Evolutionary conservation across 2,329 filamentous ascomycete species (phyloP).

Genomic region (Stagonosporopsis rhizophila): DNA sequence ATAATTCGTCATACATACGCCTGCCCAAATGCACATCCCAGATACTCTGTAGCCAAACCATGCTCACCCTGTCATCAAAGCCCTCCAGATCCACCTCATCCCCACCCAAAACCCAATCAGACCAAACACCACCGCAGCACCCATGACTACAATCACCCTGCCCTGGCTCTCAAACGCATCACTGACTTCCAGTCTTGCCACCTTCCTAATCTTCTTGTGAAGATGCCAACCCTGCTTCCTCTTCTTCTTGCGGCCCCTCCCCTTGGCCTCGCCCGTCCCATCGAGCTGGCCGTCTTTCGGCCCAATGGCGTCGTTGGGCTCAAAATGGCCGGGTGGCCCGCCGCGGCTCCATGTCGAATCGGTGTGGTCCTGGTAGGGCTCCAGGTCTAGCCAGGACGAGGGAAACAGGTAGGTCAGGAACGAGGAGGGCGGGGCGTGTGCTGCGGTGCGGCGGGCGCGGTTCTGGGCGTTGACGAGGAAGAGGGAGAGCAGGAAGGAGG

Average conservation of each 20-base stretch:
- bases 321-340: slow-evolving; percentile 26
- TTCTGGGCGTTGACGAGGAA: slow-evolving; percentile 67
- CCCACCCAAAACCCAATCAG: slow-evolving; percentile 28
- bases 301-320: slow-evolving; percentile 30
- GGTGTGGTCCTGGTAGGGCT: slow-evolving; percentile 53
- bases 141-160: slow-evolving; percentile 61
- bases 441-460: slow-evolving; percentile 57
- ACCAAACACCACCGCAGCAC: slow-evolving; percentile 36
- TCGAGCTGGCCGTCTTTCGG: slow-evolving; percentile 17
- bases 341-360: slow-evolving; percentile 36
- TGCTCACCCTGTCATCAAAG: slow-evolving; percentile 1
- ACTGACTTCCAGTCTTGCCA: slow-evolving; percentile 67
- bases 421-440: slow-evolving; percentile 32
- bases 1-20: slow-evolving; percentile 1
- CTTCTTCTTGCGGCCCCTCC: slow-evolving; percentile 11
- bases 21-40: background rate
- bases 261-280: background rate
- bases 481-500: slow-evolving; percentile 71
- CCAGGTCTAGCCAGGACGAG: slow-evolving; percentile 46
- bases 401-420: slow-evolving; percentile 33
- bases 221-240: slow-evolving; percentile 47
- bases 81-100: slow-evolving; percentile 31
- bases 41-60: too few relatives aligned
- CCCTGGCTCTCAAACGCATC: slow-evolving; percentile 69
- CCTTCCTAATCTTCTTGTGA: slow-evolving; percentile 58